Evolutionary conservation across 2,329 filamentous ascomycete genomes (phyloP).

Genomic region (Penicillium sp.): DNA sequence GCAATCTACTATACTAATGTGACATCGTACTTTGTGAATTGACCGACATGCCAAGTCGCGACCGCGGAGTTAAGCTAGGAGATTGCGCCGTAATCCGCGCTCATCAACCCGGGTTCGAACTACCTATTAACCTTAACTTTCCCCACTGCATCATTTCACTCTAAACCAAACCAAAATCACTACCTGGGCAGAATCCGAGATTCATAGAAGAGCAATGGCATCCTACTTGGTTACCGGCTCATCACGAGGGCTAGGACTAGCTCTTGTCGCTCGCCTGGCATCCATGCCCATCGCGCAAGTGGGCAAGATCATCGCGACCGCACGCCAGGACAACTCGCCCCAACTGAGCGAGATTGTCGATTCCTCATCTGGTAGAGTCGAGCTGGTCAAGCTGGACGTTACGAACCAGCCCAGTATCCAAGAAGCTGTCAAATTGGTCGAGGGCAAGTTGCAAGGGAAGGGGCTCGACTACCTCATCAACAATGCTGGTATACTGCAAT

Average conservation of each 20-base stretch:
- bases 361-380: slow-evolving; percentile 38
- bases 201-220: slow-evolving; percentile 28
- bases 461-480: slow-evolving; percentile 52
- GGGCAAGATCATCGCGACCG: slow-evolving; percentile 44
- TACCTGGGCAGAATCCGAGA: background rate
- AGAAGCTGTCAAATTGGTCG: slow-evolving; percentile 36
- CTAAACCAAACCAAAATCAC: background rate
- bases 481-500: slow-evolving; percentile 43
- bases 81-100: background rate
- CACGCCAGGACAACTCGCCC: slow-evolving; percentile 35
- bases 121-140: background rate
- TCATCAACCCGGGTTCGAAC: background rate
- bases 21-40: background rate
- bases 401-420: slow-evolving; percentile 37
- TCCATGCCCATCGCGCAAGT: slow-evolving; percentile 37
- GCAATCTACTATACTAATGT: too few relatives aligned
- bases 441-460: slow-evolving; percentile 35
- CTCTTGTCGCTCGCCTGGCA: slow-evolving; percentile 32
- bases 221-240: slow-evolving; percentile 42
- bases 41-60: background rate
- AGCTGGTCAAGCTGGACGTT: slow-evolving; percentile 42
- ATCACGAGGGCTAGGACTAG: slow-evolving; percentile 41
- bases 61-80: background rate
- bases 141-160: background rate
- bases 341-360: slow-evolving; percentile 39